Evolutionary conservation across 306 rosid genomes (phyloP).

Genomic region (Gillenia trifoliata): DNA sequence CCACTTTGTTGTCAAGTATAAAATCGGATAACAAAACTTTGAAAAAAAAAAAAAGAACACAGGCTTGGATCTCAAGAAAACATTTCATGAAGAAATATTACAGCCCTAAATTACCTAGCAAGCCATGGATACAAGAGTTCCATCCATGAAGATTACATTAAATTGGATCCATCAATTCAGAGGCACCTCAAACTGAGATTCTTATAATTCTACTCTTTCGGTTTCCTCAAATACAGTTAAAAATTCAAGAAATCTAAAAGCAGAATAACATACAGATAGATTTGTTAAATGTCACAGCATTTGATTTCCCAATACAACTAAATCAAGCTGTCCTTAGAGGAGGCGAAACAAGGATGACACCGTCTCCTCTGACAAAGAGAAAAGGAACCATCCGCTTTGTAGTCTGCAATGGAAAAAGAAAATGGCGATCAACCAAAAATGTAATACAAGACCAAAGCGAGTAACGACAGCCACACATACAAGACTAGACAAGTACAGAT

Average conservation of each 20-base stretch:
- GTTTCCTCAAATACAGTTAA: constrained; percentile 12
- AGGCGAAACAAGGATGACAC: constrained; percentile 96
- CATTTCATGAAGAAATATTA: not conserved
- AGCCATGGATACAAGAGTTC: not conserved
- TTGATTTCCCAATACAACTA: not conserved
- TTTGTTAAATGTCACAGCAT: not conserved
- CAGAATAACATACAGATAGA: not conserved
- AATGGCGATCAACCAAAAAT: not conserved
- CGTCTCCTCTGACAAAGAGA: constrained; percentile 98
- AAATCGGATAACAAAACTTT: not conserved
- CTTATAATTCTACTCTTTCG: not conserved
- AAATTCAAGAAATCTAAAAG: not conserved
- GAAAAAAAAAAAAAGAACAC: not conserved
- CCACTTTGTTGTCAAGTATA: not conserved
- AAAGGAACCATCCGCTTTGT: constrained; percentile 85
- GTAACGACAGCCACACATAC: not conserved
- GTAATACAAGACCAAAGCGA: not conserved
- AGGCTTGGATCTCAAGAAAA: not conserved
- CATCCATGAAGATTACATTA: not conserved
- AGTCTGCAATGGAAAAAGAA: constrained; percentile 52
- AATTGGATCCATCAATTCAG: not conserved
- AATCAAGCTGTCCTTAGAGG: constrained; percentile 85
- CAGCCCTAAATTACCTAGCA: not conserved
- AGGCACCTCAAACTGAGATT: not conserved
- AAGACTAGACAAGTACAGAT: not conserved